Evolutionary conservation across 2,329 filamentous ascomycete species (phyloP).

Genomic region (Alternaria sp.): DNA sequence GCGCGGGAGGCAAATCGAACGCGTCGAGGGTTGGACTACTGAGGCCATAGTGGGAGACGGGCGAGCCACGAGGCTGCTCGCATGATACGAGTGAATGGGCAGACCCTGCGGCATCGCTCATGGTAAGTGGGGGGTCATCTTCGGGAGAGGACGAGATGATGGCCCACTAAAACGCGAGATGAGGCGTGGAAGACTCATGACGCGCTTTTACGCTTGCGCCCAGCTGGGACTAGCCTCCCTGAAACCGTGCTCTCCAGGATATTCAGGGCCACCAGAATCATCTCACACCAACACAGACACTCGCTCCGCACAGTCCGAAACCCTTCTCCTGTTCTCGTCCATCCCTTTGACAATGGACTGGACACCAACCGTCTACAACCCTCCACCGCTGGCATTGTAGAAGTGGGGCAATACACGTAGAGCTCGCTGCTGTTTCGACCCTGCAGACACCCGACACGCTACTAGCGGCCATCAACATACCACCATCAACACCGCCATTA

Average conservation of each 20-base stretch:
- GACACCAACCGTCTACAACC: conserved; percentile 12
- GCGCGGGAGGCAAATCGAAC: conserved; percentile 14
- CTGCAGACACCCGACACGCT: conserved; percentile 19
- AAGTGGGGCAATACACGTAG: conserved; percentile 20
- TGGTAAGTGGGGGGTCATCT: conserved; percentile 33
- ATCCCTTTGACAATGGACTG: conserved; percentile 31
- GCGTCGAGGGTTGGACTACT: conserved; percentile 20
- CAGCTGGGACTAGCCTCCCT: conserved; percentile 21
- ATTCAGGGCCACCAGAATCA: conserved; percentile 27
- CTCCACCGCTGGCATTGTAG: conserved; percentile 22
- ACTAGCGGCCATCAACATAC: conserved; percentile 30
- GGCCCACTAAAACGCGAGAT: conserved; percentile 21
- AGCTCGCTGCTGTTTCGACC: conserved; percentile 27
- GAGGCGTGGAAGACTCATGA: conserved; percentile 27
- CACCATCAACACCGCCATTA: conserved; percentile 32
- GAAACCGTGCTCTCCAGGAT: conserved; percentile 18
- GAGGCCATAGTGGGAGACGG: conserved; percentile 23
- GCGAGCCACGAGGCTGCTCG: conserved; percentile 15
- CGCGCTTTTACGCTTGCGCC: conserved; percentile 30
- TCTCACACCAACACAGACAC: conserved; percentile 28
- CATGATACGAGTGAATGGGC: conserved; percentile 23
- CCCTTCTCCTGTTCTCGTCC: conserved; percentile 22
- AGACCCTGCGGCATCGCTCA: conserved; percentile 33
- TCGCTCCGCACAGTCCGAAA: conserved; percentile 15
- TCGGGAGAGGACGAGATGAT: conserved; percentile 10